A percentile compares a stretch with the other conserved stretches of the same genome.
Conservation (phyloP, 345 rosid species). For the Citropsis articulata region DNA sequence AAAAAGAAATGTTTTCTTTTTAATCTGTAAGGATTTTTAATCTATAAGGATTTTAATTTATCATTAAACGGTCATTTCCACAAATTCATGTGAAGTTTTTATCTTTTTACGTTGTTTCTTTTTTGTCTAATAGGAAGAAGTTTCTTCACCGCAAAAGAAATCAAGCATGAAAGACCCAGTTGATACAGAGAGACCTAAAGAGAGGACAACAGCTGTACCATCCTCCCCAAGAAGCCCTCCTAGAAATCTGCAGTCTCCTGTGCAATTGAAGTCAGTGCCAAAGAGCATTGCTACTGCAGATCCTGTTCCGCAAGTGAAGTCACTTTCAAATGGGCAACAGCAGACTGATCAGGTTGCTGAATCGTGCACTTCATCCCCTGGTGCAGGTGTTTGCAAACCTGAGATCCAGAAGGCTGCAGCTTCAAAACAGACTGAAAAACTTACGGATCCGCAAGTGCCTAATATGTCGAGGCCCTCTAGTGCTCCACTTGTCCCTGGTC, state of each 20-base stretch:
- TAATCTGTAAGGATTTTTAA: not conserved
- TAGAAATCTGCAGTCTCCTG: conserved; percentile 28
- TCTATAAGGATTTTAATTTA: not conserved
- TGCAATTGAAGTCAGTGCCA: conserved; percentile 45
- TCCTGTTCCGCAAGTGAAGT: conserved; percentile 35
- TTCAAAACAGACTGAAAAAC: conserved; percentile 44
- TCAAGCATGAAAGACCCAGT: conserved; percentile 27
- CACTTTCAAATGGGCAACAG: conserved; percentile 35
- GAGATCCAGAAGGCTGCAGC: conserved; percentile 44
- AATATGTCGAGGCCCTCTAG: conserved; percentile 83
- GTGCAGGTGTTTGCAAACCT: conserved; percentile 29
- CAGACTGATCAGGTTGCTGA: conserved; percentile 41
- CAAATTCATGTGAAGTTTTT: not conserved
- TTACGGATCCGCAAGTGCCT: conserved; percentile 37
- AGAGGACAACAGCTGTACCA: conserved; percentile 45
- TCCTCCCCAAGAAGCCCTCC: conserved; percentile 54
- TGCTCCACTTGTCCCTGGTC: conserved; percentile 74
- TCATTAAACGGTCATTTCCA: not conserved
- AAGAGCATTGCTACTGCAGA: conserved; percentile 37
- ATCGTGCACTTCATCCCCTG: conserved; percentile 31
- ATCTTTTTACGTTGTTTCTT: not conserved
- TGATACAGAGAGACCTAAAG: conserved; percentile 64
- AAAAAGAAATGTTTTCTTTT: not conserved
- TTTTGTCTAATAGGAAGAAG: conserved; percentile 33
- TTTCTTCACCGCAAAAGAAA: conserved; percentile 35